Conservation (phyloP, 805 yeast genomes). For the Candida golubevii region DNA sequence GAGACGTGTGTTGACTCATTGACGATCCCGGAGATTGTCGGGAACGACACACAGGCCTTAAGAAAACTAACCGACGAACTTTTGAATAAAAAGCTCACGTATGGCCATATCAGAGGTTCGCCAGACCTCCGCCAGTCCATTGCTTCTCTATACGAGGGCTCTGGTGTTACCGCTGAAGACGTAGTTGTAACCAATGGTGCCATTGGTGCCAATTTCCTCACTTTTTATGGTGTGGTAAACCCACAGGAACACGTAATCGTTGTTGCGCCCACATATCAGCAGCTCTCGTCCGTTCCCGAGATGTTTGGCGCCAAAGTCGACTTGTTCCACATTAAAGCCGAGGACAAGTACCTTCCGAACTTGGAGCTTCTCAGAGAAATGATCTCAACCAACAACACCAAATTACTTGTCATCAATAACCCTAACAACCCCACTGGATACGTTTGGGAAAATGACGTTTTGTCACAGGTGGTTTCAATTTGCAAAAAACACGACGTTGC, state of each 20-base stretch:
- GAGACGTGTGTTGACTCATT: slow-evolving; percentile 51
- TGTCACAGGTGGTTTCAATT: slow-evolving; percentile 33
- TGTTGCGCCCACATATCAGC: slow-evolving; percentile 49
- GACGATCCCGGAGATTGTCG: slow-evolving; percentile 34
- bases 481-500: slow-evolving; percentile 32
- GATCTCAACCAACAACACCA: slow-evolving; percentile 33
- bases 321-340: slow-evolving; percentile 27
- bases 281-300: slow-evolving; percentile 43
- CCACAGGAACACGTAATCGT: slow-evolving; percentile 46
- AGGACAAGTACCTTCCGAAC: slow-evolving; percentile 35
- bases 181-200: slow-evolving; percentile 52
- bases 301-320: slow-evolving; percentile 37
- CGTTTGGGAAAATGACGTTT: slow-evolving; percentile 31
- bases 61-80: slow-evolving; percentile 10
- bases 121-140: slow-evolving; percentile 33
- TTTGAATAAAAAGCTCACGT: slow-evolving; percentile 29
- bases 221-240: slow-evolving; percentile 41
- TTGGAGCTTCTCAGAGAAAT: slow-evolving; percentile 26
- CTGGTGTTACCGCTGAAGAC: slow-evolving; percentile 25
- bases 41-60: slow-evolving; percentile 1
- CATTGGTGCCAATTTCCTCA: slow-evolving; percentile 50
- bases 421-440: slow-evolving; percentile 34
- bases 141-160: slow-evolving; percentile 32
- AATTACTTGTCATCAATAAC: slow-evolving; percentile 42
- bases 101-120: slow-evolving; percentile 47